Base-by-base conservation (phyloP, 371 early-diverging fungal genomes). In the Saksenaea oblongispora region DNA sequence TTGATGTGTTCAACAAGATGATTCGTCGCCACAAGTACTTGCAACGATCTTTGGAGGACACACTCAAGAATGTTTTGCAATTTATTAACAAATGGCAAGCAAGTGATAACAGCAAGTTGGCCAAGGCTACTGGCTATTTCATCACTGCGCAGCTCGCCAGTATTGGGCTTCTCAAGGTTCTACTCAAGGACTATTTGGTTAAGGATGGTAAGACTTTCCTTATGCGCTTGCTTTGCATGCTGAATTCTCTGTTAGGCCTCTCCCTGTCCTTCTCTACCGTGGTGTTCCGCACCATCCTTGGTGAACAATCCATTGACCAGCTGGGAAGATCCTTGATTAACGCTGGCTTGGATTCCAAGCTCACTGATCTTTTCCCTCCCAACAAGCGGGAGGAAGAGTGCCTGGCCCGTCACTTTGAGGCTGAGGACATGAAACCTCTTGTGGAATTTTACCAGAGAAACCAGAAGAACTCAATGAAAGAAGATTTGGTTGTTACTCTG, bases 11-110 rank as follows among this genome's bases (percentile, higher is more conserved):
- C 74, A 84, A 84, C 78, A 91, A 91, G 79, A 83, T 95, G 59
- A 91, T 93, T 70, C 92, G 95, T 65, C 88, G 97, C 57, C 93
- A 93, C 86, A 95, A 95, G 83, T 96, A 95, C 74, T 84, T 96
- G 68, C 91, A 92, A 83, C 84, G 87, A 66, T 85, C 85, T 54
- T 89, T 95, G 73, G 93, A 94, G 72, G 95, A 95, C 54, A 91
- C 93, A 56, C 72, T 92, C 64, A 84, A 84, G 67, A 93, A 94
- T 70, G 79, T 95, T 24, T 76, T 96, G 63, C 93, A 93, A 74
- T 91, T 93, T 64, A 84, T 93, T 70, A 94, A 95, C 87, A 93
- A 94, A 70, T 92, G 88, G 85, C 73, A 85, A 42, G 73, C 90
- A 37, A 89, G 81, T 27, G 90, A 95, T 66, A 84, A 86, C 71